Evolutionary conservation across 306 rosid genomes (phyloP).

Genomic region (Quercus rubra): DNA sequence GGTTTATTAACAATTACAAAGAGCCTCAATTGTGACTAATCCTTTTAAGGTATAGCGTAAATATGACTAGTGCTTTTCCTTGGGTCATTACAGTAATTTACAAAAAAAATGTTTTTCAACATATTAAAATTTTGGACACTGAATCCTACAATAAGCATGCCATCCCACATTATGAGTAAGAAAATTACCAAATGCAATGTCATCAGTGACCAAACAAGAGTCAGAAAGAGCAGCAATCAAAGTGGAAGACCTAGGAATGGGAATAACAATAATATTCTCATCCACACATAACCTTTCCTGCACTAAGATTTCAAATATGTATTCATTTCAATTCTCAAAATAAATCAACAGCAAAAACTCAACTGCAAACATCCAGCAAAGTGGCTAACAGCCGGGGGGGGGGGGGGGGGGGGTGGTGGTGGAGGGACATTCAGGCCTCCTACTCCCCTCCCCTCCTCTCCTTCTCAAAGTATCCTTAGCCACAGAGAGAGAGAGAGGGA

Average conservation of each 20-base stretch:
- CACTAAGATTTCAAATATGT: conserved; percentile 18
- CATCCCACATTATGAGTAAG: conserved; percentile 4
- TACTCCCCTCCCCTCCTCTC: too few species aligned
- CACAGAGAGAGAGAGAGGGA: too few species aligned
- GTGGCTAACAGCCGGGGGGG: too few species aligned
- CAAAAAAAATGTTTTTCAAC: too few species aligned
- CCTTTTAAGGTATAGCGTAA: too few species aligned
- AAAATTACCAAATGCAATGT: conserved; percentile 73
- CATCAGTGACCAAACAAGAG: conserved; percentile 74
- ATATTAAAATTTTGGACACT: background rate
- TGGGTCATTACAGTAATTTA: too few species aligned
- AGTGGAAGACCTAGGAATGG: conserved; percentile 90
- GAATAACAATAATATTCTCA: conserved; percentile 74
- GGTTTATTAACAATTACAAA: too few species aligned
- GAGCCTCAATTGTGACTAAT: too few species aligned
- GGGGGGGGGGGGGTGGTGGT: too few species aligned
- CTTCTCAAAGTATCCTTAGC: too few species aligned
- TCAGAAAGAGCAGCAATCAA: conserved; percentile 83
- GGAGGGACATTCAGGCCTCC: too few species aligned
- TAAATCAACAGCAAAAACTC: background rate
- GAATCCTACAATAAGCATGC: conserved; percentile 7
- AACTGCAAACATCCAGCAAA: background rate
- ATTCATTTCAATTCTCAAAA: background rate
- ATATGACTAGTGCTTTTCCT: too few species aligned
- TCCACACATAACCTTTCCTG: conserved; percentile 76